phyloP scores from a whole-genome alignment of 352 stramenopile genomes.

The Globisporangium ultimum region DNA sequence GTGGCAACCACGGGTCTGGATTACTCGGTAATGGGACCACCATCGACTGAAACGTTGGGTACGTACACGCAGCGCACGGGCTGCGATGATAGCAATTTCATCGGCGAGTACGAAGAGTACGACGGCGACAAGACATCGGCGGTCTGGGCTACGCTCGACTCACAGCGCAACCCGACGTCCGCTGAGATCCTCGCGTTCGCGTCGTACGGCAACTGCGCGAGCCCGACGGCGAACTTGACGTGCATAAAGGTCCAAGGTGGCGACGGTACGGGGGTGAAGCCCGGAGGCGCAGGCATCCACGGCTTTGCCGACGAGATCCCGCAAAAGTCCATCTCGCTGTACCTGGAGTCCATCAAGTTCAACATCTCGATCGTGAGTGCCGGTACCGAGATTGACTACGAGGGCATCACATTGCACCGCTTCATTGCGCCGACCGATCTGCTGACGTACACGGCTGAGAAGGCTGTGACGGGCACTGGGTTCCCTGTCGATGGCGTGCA shows the following conservation, averaged over 20 bases:
- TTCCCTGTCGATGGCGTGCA: slow-evolving; percentile 67
- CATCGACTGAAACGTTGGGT: slow-evolving; percentile 24
- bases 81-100: slow-evolving; percentile 55
- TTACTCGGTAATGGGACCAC: slow-evolving; percentile 35
- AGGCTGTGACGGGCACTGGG: slow-evolving; percentile 33
- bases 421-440: slow-evolving; percentile 33
- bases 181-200: slow-evolving; percentile 50
- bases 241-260: slow-evolving; percentile 48
- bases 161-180: slow-evolving; percentile 56
- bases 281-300: slow-evolving; percentile 39
- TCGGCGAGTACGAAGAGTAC: slow-evolving; percentile 68
- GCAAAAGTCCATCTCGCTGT: slow-evolving; percentile 31
- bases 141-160: slow-evolving; percentile 50
- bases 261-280: slow-evolving; percentile 38
- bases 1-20: slow-evolving; percentile 57
- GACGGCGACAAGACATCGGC: slow-evolving; percentile 40
- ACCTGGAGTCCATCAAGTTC: slow-evolving; percentile 38
- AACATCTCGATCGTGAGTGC: slow-evolving; percentile 45
- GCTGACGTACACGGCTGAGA: slow-evolving; percentile 29
- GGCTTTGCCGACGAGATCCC: slow-evolving; percentile 42
- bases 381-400: slow-evolving; percentile 34
- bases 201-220: slow-evolving; percentile 53
- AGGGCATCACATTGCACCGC: slow-evolving; percentile 44
- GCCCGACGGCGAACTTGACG: slow-evolving; percentile 45
- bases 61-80: slow-evolving; percentile 60